These are phyloP conservation scores for Crepidotus variabilis DNA, from an alignment of 768 basidiomycete species.

Conservation along the genomic window DNA sequence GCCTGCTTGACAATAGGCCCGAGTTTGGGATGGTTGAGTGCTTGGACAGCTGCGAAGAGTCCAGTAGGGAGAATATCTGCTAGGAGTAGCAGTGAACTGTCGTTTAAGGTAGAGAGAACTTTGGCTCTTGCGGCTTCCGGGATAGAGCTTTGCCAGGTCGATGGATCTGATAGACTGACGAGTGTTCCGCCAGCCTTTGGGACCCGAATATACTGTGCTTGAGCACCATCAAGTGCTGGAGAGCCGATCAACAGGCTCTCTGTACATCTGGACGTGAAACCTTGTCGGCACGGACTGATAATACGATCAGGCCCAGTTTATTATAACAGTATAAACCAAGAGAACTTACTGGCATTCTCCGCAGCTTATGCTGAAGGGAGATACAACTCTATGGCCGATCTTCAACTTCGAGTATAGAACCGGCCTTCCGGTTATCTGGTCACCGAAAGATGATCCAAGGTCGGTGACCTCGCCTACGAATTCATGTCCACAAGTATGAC, in stretches of 20 bases:
- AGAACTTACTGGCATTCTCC: slow-evolving; percentile 76
- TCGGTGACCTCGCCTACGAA: slow-evolving; percentile 70
- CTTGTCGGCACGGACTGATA: slow-evolving; percentile 63
- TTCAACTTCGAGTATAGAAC: slow-evolving; percentile 58
- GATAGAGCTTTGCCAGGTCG: slow-evolving; percentile 39
- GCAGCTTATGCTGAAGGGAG: slow-evolving; percentile 79
- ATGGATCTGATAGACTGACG: slow-evolving; percentile 53
- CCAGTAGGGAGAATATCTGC: slow-evolving; percentile 82
- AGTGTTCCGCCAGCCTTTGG: slow-evolving; percentile 80
- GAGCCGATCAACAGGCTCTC: slow-evolving; percentile 63
- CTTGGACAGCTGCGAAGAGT: slow-evolving; percentile 71
- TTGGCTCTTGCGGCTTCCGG: slow-evolving; percentile 30
- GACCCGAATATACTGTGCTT: slow-evolving; percentile 77
- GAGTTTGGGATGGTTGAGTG: slow-evolving; percentile 69
- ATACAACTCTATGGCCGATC: slow-evolving; percentile 74
- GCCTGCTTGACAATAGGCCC: slow-evolving; percentile 53
- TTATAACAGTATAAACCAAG: neutral
- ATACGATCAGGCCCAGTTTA: neutral
- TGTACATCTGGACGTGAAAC: slow-evolving; percentile 69
- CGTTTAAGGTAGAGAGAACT: slow-evolving; percentile 42
- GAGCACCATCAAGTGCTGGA: slow-evolving; percentile 63
- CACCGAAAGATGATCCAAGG: slow-evolving; percentile 57
- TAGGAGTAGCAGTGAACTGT: slow-evolving; percentile 66
- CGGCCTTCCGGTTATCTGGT: slow-evolving; percentile 45
- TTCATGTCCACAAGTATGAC: slow-evolving; percentile 72